phyloP scores from a whole-genome alignment of 2,329 filamentous ascomycete genomes.

The Volutella citrinella region DNA sequence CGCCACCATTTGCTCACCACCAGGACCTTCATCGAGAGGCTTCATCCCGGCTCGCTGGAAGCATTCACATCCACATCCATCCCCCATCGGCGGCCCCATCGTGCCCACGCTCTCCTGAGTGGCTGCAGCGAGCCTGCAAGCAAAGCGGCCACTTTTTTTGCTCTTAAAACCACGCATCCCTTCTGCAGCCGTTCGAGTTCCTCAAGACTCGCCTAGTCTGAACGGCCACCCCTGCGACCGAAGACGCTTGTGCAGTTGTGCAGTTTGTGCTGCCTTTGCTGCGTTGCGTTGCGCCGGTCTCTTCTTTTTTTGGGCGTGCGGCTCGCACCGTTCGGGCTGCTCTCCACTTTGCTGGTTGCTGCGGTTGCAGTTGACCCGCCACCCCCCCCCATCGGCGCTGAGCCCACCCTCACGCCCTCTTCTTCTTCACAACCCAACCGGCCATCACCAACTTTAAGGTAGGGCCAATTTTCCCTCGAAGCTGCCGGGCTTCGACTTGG shows the following conservation, averaged over 20 bases:
- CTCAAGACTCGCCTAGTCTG: not conserved
- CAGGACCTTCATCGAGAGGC: too few species aligned
- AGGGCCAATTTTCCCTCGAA: not conserved
- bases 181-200: conserved; percentile 12
- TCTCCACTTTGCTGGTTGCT: conserved; percentile 27
- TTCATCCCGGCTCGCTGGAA: too few species aligned
- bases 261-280: conserved; percentile 1
- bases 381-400: conserved; percentile 9
- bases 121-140: conserved; percentile 7
- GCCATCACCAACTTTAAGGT: too few species aligned
- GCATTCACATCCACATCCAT: too few species aligned
- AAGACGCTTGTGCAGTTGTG: not conserved
- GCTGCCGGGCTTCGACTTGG: not conserved
- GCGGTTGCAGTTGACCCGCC: conserved; percentile 24
- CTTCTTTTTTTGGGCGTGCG: not conserved
- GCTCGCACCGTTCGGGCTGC: not conserved
- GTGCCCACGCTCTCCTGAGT: conserved; percentile 8
- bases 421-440: too few species aligned
- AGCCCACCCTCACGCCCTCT: not conserved
- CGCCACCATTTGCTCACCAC: too few species aligned
- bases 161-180: conserved; percentile 14
- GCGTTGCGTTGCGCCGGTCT: conserved; percentile 6
- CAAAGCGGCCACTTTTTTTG: conserved; percentile 14
- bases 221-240: conserved; percentile 7
- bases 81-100: too few species aligned